A percentile compares a stretch with the other conserved stretches of the same genome.
Evolutionary conservation across 352 stramenopile genomes (phyloP).

Genomic region (Elongisporangium undulatum): DNA sequence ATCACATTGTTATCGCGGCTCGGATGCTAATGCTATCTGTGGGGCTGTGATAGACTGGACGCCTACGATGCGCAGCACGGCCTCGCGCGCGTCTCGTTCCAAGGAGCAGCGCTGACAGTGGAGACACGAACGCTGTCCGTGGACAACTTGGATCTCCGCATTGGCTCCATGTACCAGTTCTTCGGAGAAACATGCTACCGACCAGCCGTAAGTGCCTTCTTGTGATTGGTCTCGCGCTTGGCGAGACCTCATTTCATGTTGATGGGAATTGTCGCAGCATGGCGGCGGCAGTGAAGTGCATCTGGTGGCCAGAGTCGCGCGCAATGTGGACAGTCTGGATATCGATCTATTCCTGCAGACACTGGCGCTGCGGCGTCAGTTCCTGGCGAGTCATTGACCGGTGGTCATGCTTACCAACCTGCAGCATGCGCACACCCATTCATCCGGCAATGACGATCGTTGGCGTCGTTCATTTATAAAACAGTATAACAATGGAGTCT

Average conservation of each 20-base stretch:
- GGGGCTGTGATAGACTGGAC: slow-evolving; percentile 34
- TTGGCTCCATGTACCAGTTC: slow-evolving; percentile 84
- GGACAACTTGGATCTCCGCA: slow-evolving; percentile 41
- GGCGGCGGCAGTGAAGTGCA: slow-evolving; percentile 32
- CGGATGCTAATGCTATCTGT: neutral
- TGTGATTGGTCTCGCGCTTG: neutral
- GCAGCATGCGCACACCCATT: neutral
- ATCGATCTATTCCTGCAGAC: slow-evolving; percentile 75
- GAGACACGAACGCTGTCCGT: slow-evolving; percentile 57
- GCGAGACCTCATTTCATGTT: neutral
- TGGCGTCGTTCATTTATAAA: neutral
- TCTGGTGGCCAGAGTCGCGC: slow-evolving; percentile 59
- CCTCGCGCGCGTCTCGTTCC: slow-evolving; percentile 55
- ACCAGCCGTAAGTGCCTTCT: neutral
- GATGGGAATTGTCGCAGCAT: slow-evolving; percentile 5
- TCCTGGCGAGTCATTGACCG: slow-evolving; percentile 27
- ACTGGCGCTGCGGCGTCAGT: slow-evolving; percentile 66
- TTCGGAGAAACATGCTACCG: slow-evolving; percentile 62
- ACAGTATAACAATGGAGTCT: neutral
- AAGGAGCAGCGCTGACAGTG: slow-evolving; percentile 52
- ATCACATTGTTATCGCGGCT: neutral
- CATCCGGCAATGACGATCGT: neutral
- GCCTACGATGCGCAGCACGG: slow-evolving; percentile 48
- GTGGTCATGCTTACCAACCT: neutral
- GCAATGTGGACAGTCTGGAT: slow-evolving; percentile 80